phyloP scores from a whole-genome alignment of 2,329 filamentous ascomycete genomes.

The Diaporthe sp. region DNA sequence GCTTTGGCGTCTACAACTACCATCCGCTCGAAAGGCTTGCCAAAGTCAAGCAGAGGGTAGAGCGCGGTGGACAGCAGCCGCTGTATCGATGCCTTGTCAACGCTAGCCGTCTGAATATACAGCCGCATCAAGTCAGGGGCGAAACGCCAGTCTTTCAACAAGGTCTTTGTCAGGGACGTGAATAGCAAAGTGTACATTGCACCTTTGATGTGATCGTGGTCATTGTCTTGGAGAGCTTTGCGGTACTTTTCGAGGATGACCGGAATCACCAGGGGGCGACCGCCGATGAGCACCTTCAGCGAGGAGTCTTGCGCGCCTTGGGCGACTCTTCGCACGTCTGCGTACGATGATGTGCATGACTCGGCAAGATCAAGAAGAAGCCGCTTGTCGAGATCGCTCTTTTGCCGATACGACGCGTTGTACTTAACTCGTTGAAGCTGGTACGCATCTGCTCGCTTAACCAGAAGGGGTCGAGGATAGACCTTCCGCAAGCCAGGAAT shows the following conservation, averaged over 20 bases:
- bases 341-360: slow-evolving; percentile 91
- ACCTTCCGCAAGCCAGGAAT: slow-evolving; percentile 92
- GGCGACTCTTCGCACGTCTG: slow-evolving; percentile 94
- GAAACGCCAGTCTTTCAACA: slow-evolving; percentile 94
- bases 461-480: slow-evolving; percentile 92
- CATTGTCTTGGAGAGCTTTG: slow-evolving; percentile 81
- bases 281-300: slow-evolving; percentile 90
- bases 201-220: slow-evolving; percentile 94
- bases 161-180: slow-evolving; percentile 88
- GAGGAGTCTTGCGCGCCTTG: slow-evolving; percentile 94
- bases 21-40: slow-evolving; percentile 88
- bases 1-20: slow-evolving; percentile 82
- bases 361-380: slow-evolving; percentile 89
- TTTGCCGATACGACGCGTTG: slow-evolving; percentile 88
- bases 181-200: slow-evolving; percentile 92
- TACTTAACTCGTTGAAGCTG: slow-evolving; percentile 94
- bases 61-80: slow-evolving; percentile 85
- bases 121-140: slow-evolving; percentile 90
- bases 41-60: slow-evolving; percentile 92
- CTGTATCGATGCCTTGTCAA: slow-evolving; percentile 96
- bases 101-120: slow-evolving; percentile 90
- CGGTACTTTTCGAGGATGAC: slow-evolving; percentile 85
- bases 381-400: slow-evolving; percentile 89
- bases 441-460: slow-evolving; percentile 94
- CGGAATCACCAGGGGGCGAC: slow-evolving; percentile 89